phyloP scores from a whole-genome alignment of 2,329 filamentous ascomycete species.

The Thermoascus crustaceus region DNA sequence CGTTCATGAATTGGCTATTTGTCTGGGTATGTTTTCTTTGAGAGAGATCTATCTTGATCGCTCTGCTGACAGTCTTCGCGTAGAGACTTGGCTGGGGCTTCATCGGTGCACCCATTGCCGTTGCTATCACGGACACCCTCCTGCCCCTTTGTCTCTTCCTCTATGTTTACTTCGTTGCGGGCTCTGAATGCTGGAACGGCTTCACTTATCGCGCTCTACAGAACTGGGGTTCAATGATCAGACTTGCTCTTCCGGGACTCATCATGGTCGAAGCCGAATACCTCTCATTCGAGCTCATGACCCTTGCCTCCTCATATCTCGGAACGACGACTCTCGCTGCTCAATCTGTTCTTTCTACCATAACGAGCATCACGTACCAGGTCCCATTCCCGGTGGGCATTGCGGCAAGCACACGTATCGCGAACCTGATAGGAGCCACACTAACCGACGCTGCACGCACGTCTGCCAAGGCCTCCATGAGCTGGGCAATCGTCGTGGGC shows the following conservation, averaged over 20 bases:
- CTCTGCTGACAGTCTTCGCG: slow-evolving; percentile 6
- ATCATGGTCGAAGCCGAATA: slow-evolving; percentile 93
- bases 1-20: slow-evolving; percentile 69
- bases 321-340: slow-evolving; percentile 74
- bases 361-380: slow-evolving; percentile 76
- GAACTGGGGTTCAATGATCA: slow-evolving; percentile 80
- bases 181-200: slow-evolving; percentile 72
- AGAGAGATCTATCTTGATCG: slow-evolving; percentile 11
- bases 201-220: slow-evolving; percentile 60
- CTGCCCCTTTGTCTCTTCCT: slow-evolving; percentile 64
- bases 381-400: slow-evolving; percentile 88
- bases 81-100: slow-evolving; percentile 57
- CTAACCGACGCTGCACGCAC: slow-evolving; percentile 72
- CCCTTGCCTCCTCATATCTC: slow-evolving; percentile 71
- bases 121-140: slow-evolving; percentile 65
- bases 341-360: slow-evolving; percentile 73
- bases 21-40: slow-evolving; percentile 53
- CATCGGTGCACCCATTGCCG: slow-evolving; percentile 70
- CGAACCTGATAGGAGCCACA: slow-evolving; percentile 83
- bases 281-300: slow-evolving; percentile 85
- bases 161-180: slow-evolving; percentile 65
- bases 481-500: slow-evolving; percentile 61
- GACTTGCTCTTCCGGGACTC: slow-evolving; percentile 77
- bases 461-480: slow-evolving; percentile 68
- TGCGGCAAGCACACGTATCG: slow-evolving; percentile 77